Evolutionary conservation across 495 filamentous ascomycete species (phyloP).

Genomic region (Neurospora sp.): DNA sequence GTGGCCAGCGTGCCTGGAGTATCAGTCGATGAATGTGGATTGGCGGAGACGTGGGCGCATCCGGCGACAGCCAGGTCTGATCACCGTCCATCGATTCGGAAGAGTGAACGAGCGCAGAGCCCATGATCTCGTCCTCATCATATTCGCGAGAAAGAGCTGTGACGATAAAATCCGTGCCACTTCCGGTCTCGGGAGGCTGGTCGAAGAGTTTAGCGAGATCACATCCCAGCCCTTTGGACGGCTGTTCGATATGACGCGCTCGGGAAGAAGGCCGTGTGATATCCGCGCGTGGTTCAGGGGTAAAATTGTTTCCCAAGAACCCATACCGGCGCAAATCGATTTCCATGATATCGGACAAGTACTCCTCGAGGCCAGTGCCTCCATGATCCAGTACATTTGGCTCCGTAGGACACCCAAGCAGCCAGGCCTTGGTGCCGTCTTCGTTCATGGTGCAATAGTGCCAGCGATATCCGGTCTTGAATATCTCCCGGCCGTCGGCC

Average conservation of each 20-base stretch:
- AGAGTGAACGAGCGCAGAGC: conserved; percentile 33
- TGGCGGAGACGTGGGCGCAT: conserved; percentile 61
- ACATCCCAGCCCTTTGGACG: conserved; percentile 62
- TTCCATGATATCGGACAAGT: conserved; percentile 84
- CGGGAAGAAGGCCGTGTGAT: conserved; percentile 39
- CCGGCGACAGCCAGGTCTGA: conserved; percentile 52
- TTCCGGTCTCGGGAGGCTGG: conserved; percentile 62
- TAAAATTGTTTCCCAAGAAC: conserved; percentile 68
- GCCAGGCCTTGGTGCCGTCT: conserved; percentile 88
- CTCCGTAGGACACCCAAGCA: conserved; percentile 84
- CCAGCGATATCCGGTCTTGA: conserved; percentile 81
- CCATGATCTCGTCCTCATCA: conserved; percentile 51
- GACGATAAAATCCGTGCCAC: conserved; percentile 75
- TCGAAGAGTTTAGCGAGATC: conserved; percentile 84
- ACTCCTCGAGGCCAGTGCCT: conserved; percentile 60
- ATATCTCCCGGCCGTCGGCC: conserved; percentile 87
- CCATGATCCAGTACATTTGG: conserved; percentile 39
- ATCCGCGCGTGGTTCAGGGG: conserved; percentile 48
- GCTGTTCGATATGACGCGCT: conserved; percentile 29
- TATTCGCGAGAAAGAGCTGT: conserved; percentile 63
- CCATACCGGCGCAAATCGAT: conserved; percentile 81
- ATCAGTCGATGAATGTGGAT: conserved; percentile 93
- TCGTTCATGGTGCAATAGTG: conserved; percentile 94
- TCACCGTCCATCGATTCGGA: conserved; percentile 29
- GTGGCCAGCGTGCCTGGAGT: conserved; percentile 88